A percentile compares a stretch with the other conserved stretches of the same genome.
Conservation (phyloP, 2,329 filamentous ascomycete species). For the Talaromyces amestolkiae region DNA sequence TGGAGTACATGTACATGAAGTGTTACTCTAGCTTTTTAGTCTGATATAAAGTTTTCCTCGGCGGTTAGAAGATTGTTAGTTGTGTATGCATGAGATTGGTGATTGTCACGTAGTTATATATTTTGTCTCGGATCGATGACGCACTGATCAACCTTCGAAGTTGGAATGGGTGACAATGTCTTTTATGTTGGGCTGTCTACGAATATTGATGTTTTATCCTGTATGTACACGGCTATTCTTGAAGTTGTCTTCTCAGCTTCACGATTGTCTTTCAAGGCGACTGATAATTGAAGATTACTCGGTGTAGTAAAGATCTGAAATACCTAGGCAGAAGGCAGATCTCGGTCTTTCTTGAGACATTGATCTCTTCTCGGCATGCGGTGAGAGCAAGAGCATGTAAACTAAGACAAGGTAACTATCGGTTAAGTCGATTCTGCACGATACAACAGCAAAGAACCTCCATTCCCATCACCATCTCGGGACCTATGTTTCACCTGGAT, state of each 20-base stretch:
- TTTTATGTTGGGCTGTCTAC: no score
- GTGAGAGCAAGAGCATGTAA: not conserved
- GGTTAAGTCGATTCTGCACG: not conserved
- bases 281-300: not conserved
- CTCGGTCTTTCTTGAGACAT: not conserved
- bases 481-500: no score
- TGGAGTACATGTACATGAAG: not conserved
- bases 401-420: not conserved
- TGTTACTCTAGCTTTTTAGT: not conserved
- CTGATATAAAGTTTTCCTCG: not conserved
- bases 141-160: no score
- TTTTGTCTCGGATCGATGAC: no score
- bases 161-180: no score
- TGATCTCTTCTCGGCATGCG: not conserved
- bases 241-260: not conserved
- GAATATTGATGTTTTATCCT: no score
- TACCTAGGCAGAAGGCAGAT: not conserved
- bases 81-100: not conserved
- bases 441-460: not conserved
- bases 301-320: not conserved
- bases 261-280: not conserved
- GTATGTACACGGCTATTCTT: not conserved
- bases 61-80: not conserved
- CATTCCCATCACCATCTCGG: not conserved
- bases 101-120: not conserved